phyloP scores from a whole-genome alignment of 441 rosid genomes.

The Populus tomentosa region DNA sequence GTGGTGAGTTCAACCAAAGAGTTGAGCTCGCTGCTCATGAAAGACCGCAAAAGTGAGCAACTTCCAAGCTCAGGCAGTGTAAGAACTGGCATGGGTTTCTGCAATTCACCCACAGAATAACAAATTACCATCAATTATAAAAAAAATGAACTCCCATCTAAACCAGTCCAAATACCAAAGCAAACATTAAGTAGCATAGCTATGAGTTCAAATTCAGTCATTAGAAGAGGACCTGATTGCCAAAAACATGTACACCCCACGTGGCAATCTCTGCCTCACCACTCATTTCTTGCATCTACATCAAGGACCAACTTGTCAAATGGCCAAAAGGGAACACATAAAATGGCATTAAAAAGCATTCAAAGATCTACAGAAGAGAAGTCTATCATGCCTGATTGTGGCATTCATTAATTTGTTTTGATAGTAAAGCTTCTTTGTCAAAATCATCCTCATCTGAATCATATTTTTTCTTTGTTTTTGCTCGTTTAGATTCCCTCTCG shows the following conservation, averaged over 20 bases:
- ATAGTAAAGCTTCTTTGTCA: conserved; percentile 50
- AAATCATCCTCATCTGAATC: conserved; percentile 68
- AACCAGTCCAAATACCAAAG: background rate
- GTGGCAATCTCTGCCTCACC: conserved; percentile 53
- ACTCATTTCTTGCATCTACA: conserved; percentile 61
- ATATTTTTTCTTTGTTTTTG: conserved; percentile 38
- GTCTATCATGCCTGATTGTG: conserved; percentile 55
- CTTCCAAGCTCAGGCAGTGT: conserved; percentile 40
- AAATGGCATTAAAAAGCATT: background rate
- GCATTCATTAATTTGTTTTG: conserved; percentile 49
- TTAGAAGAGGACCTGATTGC: conserved; percentile 45
- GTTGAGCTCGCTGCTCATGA: conserved; percentile 34
- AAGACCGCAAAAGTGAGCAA: conserved; percentile 53
- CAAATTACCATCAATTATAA: conserved; percentile 10
- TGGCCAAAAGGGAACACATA: background rate
- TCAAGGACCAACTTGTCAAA: background rate
- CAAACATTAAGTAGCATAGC: background rate
- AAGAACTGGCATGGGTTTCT: conserved; percentile 45
- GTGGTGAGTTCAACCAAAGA: conserved; percentile 37
- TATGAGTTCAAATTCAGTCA: background rate
- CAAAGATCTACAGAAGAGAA: conserved; percentile 1
- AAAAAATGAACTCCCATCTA: conserved; percentile 1
- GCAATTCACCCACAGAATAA: conserved; percentile 14
- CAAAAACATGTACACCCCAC: conserved; percentile 68
- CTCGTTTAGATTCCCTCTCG: conserved; percentile 49